Conservation (phyloP, 352 stramenopile genomes). For the Blastocystis hominis region DNA sequence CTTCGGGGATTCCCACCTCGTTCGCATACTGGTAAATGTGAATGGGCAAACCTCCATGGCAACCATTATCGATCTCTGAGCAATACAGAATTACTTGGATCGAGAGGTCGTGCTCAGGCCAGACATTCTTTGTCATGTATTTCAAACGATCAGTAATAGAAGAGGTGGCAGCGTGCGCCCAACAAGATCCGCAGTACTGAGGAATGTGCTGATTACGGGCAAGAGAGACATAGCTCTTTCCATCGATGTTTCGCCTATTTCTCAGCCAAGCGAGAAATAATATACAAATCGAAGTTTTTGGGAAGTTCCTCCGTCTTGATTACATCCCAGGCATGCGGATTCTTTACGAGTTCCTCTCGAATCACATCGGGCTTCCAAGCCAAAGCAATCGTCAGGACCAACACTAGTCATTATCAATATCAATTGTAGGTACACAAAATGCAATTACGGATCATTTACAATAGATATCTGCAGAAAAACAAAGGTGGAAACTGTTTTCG, state of each 20-base stretch:
- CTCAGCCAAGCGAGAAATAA: neutral
- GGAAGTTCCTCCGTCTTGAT: constrained; percentile 31
- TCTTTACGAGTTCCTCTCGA: neutral
- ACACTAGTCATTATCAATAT: constrained; percentile 4
- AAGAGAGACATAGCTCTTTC: constrained; percentile 85
- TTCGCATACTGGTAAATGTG: constrained; percentile 82
- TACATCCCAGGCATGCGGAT: constrained; percentile 1
- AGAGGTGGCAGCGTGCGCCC: constrained; percentile 70
- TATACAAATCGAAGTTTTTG: constrained; percentile 16
- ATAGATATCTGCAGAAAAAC: neutral
- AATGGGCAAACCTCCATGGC: constrained; percentile 70
- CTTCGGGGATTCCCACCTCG: constrained; percentile 81
- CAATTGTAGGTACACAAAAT: neutral
- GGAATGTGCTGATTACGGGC: constrained; percentile 95
- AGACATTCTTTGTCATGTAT: constrained; percentile 43
- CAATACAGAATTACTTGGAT: constrained; percentile 39
- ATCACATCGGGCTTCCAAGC: constrained; percentile 20
- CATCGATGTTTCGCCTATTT: constrained; percentile 77
- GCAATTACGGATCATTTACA: neutral
- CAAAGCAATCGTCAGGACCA: neutral
- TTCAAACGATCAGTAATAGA: constrained; percentile 74
- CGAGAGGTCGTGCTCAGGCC: constrained; percentile 28
- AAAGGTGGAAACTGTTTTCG: too few relatives aligned
- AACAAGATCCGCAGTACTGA: constrained; percentile 69
- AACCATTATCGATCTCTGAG: constrained; percentile 42